A percentile compares a stretch with the other conserved stretches of the same genome.
phyloP scores from a whole-genome alignment of 306 rosid species.

The Chamaecrista fasciculata region DNA sequence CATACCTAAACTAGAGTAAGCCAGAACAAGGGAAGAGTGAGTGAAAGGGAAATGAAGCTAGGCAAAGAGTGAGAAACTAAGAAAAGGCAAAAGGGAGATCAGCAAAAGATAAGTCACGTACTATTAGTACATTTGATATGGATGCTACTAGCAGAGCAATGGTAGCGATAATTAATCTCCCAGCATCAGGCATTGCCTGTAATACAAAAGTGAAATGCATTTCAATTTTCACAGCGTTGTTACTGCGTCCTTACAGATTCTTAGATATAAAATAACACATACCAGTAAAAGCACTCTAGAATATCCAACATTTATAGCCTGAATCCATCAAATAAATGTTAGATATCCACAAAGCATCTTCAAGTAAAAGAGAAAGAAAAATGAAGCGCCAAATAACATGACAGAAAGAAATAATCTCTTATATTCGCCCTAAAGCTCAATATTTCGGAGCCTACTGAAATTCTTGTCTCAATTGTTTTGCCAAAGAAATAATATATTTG shows the following conservation, averaged over 20 bases:
- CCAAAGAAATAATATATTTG: no score
- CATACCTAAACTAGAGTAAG: background rate
- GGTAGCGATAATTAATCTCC: slow-evolving; percentile 28
- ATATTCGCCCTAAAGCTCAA: background rate
- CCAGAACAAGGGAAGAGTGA: background rate
- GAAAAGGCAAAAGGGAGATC: background rate
- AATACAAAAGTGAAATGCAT: background rate
- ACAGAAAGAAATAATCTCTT: background rate
- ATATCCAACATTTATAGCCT: slow-evolving; percentile 30
- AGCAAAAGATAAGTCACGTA: slow-evolving; percentile 9
- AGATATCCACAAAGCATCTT: background rate
- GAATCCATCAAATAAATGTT: background rate
- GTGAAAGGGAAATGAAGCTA: background rate
- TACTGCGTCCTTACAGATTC: background rate
- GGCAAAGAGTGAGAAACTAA: background rate
- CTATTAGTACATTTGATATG: slow-evolving; percentile 32
- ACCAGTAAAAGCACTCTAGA: slow-evolving; percentile 27
- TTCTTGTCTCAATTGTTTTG: background rate
- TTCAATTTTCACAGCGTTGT: background rate
- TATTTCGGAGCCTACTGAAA: background rate
- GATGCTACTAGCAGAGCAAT: slow-evolving; percentile 37
- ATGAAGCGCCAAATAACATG: background rate
- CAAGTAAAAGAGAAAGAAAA: background rate
- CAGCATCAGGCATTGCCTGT: slow-evolving; percentile 39
- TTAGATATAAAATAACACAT: slow-evolving; percentile 8